Conservation (phyloP, 1,284 basidiomycete genomes). For the Ceraceosorus guamensis region DNA sequence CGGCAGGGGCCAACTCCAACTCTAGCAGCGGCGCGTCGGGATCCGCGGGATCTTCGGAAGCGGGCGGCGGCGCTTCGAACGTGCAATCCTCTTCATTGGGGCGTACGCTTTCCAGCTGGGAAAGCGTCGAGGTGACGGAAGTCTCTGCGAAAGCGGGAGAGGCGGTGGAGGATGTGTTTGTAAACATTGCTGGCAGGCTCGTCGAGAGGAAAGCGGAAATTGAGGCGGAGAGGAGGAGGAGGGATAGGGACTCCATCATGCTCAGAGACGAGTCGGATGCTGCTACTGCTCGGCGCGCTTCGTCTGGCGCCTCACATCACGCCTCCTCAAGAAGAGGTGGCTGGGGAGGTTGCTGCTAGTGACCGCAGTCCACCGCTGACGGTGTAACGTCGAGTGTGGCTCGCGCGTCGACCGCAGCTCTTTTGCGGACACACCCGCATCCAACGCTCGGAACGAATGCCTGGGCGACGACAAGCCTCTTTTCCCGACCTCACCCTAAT, state of each 20-base stretch:
- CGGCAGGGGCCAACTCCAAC: background rate
- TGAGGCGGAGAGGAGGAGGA: slow-evolving; percentile 12
- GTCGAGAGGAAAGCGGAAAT: slow-evolving; percentile 25
- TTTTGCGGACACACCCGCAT: too few relatives aligned
- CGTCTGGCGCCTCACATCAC: too few relatives aligned
- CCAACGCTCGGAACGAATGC: too few relatives aligned
- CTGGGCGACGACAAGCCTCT: too few relatives aligned
- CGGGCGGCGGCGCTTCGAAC: background rate
- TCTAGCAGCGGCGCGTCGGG: background rate
- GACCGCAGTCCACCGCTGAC: too few relatives aligned
- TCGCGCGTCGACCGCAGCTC: too few relatives aligned
- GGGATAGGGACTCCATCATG: slow-evolving; percentile 23
- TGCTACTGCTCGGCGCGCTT: too few relatives aligned
- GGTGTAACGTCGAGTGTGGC: too few relatives aligned
- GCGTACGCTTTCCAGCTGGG: background rate
- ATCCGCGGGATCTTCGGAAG: background rate
- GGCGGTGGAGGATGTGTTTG: slow-evolving; percentile 20
- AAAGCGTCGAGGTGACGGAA: slow-evolving; percentile 49
- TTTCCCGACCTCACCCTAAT: too few relatives aligned
- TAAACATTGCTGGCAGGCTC: slow-evolving; percentile 27
- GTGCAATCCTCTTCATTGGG: background rate
- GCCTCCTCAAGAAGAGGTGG: too few relatives aligned
- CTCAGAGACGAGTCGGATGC: slow-evolving; percentile 1
- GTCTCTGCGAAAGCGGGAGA: slow-evolving; percentile 32
- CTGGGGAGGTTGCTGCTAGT: too few relatives aligned